Conservation (phyloP, 164 flowering plant species). For the Kingdonia uniflora region DNA sequence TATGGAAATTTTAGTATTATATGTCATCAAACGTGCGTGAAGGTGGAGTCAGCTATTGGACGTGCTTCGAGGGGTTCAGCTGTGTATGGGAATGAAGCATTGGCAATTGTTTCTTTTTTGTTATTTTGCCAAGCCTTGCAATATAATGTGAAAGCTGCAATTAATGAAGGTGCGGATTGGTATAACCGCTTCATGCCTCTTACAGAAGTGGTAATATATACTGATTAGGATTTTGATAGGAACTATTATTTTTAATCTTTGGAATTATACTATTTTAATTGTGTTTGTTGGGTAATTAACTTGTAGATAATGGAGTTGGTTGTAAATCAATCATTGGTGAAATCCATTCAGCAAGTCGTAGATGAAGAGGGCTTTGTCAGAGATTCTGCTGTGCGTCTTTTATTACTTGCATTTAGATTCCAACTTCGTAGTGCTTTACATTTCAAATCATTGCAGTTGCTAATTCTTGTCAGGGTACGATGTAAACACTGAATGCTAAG, state of each 20-base stretch:
- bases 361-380: conserved; percentile 9
- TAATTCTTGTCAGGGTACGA: too few relatives aligned
- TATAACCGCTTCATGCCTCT: conserved; percentile 70
- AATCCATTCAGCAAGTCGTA: conserved; percentile 4
- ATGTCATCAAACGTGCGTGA: too few relatives aligned
- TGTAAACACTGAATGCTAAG: too few relatives aligned
- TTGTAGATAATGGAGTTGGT: conserved; percentile 11
- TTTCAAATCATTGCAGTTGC: too few relatives aligned
- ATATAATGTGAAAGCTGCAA: conserved; percentile 41
- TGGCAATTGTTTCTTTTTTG: conserved; percentile 49
- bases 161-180: conserved; percentile 70
- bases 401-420: neutral
- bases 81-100: conserved; percentile 55
- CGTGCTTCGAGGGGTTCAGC: conserved; percentile 45
- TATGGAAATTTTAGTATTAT: too few relatives aligned
- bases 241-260: neutral
- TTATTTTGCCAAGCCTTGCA: conserved; percentile 52
- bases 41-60: conserved; percentile 69
- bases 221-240: neutral
- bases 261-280: neutral
- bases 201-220: conserved; percentile 49
- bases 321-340: conserved; percentile 6
- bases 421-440: too few relatives aligned
- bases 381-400: conserved; percentile 8
- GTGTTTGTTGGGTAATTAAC: conserved; percentile 5